Evolutionary conservation across 257 asterid genomes (phyloP), one percentile per base, ranked within the genome.

Genomic region (Hygrophila difformis): DNA sequence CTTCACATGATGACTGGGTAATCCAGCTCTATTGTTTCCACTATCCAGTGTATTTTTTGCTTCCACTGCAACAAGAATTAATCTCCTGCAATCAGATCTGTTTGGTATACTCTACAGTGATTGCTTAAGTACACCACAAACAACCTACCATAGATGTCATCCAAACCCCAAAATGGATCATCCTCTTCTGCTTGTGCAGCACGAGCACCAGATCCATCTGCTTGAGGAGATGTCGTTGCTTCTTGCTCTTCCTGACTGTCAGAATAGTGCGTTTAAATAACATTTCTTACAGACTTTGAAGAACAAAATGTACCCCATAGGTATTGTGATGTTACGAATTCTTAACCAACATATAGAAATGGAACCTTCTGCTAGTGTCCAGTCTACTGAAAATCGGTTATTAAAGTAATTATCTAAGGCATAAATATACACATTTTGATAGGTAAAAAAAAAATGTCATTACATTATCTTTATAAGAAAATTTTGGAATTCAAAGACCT

Each of bases 161-260:
- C 94, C 48, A 69, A 73, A 47, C 59, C 92, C 96, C 94, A 82
- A 65, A 71, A 89, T n/a, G 62, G 51, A 53, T 79, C 94, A 57
- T 72, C 65, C 47, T 53, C 78, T 53, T 65, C 84, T 12, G 65
- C 73, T 66, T 44, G 63, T 50, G 71, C 55, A 58, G 71, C 58
- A 53, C 36, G 69, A 12, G 65, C 49, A 42, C 54, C 65, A 41
- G 66, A 50, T 55, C 65, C 66, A 47, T 67, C 81, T 35, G 63
- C 47, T 61, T 57, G 66, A 34, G 56, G 38, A 64, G 92, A 64
- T 39, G 72, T 58, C 57, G 55, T 47, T 18, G 68, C 50, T 57
- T 44, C 69, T 71, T 62, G 77, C 47, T 82, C 78, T 51, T 81
- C 88, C 46, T 70, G 79, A 65, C 96, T 88, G 68, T 33, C 37